These are phyloP conservation scores for Phytopythium vexans DNA, from an alignment of 352 stramenopile genomes.

Conservation along the genomic window DNA sequence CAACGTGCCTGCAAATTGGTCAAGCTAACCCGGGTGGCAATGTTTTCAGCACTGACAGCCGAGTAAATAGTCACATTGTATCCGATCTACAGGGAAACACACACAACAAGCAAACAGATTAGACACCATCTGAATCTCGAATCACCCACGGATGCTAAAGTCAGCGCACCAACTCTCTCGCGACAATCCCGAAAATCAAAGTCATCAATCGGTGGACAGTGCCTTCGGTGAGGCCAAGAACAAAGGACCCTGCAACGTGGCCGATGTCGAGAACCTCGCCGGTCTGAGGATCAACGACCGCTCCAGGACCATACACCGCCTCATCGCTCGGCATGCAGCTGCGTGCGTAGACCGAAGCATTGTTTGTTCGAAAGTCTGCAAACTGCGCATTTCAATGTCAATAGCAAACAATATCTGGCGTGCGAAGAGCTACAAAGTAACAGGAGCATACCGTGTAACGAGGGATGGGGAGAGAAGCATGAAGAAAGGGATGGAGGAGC, in stretches of 20 bases:
- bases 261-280: constrained; percentile 20
- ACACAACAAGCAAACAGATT: not conserved
- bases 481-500: constrained; percentile 29
- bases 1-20: constrained; percentile 13
- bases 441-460: constrained; percentile 20
- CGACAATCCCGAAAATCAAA: constrained; percentile 44
- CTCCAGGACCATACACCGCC: constrained; percentile 28
- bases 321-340: constrained; percentile 21
- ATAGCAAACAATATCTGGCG: too few relatives aligned
- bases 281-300: constrained; percentile 16
- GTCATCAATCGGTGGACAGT: constrained; percentile 32
- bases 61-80: constrained; percentile 16
- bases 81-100: constrained; percentile 1
- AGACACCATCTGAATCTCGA: not conserved
- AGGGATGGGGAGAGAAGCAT: constrained; percentile 22
- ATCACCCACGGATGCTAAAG: not conserved
- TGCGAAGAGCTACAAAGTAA: too few relatives aligned
- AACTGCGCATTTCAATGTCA: too few relatives aligned
- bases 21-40: constrained; percentile 29
- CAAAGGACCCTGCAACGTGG: constrained; percentile 27
- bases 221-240: constrained; percentile 44
- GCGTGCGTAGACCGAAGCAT: constrained; percentile 19
- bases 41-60: not conserved
- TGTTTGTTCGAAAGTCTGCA: constrained; percentile 21
- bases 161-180: constrained; percentile 35